These are phyloP conservation scores for Fusarium chuoi DNA, from an alignment of 2,329 filamentous ascomycete species.

Conservation along the genomic window DNA sequence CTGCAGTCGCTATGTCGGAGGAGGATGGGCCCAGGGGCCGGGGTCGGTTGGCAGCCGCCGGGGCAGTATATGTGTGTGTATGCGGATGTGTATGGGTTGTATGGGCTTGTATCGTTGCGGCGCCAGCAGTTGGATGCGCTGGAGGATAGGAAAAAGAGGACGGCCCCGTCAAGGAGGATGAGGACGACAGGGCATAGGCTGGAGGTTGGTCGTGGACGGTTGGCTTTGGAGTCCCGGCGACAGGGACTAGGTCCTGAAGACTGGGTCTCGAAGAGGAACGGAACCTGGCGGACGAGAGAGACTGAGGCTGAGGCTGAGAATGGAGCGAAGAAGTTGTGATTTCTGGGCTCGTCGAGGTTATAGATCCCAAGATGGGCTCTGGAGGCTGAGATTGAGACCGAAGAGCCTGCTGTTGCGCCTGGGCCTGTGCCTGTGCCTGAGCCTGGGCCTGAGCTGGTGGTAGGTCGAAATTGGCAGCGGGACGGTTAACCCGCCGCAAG, in stretches of 20 bases:
- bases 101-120: slow-evolving; percentile 9
- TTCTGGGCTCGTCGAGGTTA: slow-evolving; percentile 6
- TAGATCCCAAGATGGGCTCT: slow-evolving; percentile 4
- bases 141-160: slow-evolving; percentile 36
- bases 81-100: slow-evolving; percentile 9
- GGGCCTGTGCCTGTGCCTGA: slow-evolving; percentile 4
- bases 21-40: slow-evolving; percentile 40
- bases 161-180: slow-evolving; percentile 30
- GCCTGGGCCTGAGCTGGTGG: slow-evolving; percentile 24
- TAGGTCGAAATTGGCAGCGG: slow-evolving; percentile 42
- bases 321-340: slow-evolving; percentile 8
- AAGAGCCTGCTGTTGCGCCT: slow-evolving; percentile 21
- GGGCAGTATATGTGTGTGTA: slow-evolving; percentile 11
- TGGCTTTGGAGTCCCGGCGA: slow-evolving; percentile 20
- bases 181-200: slow-evolving; percentile 32
- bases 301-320: slow-evolving; percentile 22
- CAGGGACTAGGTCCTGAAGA: slow-evolving; percentile 35
- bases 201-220: slow-evolving; percentile 24
- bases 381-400: slow-evolving; percentile 28
- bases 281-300: slow-evolving; percentile 32
- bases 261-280: slow-evolving; percentile 38
- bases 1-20: slow-evolving; percentile 32
- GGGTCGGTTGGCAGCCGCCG: slow-evolving; percentile 27
- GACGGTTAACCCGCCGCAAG: slow-evolving; percentile 40
- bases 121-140: slow-evolving; percentile 15